Percentiles rank a stretch among this genome's conserved stretches.
phyloP scores from a whole-genome alignment of 805 yeast genomes.

The Yarrowia sp. region DNA sequence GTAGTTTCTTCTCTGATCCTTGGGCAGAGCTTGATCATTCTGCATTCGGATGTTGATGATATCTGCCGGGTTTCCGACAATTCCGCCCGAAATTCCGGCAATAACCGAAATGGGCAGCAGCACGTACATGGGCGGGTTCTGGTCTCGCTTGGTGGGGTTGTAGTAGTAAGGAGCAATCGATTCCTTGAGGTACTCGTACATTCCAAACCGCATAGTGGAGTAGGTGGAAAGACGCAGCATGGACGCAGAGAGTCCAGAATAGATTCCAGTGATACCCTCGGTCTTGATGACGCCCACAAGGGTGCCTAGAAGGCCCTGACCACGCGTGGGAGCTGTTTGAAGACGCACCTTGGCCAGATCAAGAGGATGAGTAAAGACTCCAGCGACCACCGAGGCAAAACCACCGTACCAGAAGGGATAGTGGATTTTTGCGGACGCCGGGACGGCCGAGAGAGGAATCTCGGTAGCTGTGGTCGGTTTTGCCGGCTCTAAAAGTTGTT shows the following conservation, averaged over 20 bases:
- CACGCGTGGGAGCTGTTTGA: conserved; percentile 67
- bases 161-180: conserved; percentile 35
- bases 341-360: conserved; percentile 84
- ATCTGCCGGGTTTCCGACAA: conserved; percentile 86
- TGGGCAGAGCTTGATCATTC: conserved; percentile 71
- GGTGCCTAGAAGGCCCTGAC: conserved; percentile 61
- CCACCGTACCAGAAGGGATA: conserved; percentile 46
- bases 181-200: conserved; percentile 75
- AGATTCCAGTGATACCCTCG: conserved; percentile 65
- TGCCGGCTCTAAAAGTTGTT: background rate
- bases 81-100: conserved; percentile 82
- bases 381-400: conserved; percentile 44
- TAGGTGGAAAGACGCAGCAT: conserved; percentile 83
- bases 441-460: background rate
- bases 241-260: conserved; percentile 80
- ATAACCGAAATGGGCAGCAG: conserved; percentile 77
- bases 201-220: conserved; percentile 81
- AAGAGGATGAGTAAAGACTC: conserved; percentile 61
- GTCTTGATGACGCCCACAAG: conserved; percentile 54
- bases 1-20: conserved; percentile 66
- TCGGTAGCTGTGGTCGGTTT: background rate
- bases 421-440: conserved; percentile 4
- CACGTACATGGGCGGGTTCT: conserved; percentile 55
- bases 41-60: conserved; percentile 89
- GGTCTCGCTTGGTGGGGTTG: conserved; percentile 32